Evolutionary conservation across 192 early-diverging fungal genomes (phyloP).

Genomic region (Coemansia sp.): DNA sequence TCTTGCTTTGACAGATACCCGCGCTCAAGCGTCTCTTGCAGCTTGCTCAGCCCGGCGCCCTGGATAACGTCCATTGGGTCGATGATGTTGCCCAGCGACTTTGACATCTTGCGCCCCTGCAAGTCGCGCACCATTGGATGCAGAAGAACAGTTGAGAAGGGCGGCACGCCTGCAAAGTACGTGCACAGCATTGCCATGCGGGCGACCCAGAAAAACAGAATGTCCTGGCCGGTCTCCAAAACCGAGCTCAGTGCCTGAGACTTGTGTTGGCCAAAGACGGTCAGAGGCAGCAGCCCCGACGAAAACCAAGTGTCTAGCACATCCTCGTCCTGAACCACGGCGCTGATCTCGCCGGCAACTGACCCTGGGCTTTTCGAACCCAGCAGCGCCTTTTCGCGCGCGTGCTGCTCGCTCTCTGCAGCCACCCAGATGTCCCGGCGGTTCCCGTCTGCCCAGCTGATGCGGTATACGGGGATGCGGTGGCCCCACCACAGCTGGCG

Average conservation of each 20-base stretch:
- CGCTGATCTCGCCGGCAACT: not conserved
- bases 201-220: conserved; percentile 98
- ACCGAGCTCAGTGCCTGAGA: conserved; percentile 64
- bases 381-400: conserved; percentile 36
- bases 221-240: conserved; percentile 95
- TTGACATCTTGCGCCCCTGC: conserved; percentile 80
- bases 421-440: conserved; percentile 36
- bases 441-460: conserved; percentile 56
- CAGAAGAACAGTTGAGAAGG: conserved; percentile 87
- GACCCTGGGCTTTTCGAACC: not conserved
- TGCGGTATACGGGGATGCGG: conserved; percentile 85
- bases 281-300: conserved; percentile 87
- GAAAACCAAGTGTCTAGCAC: conserved; percentile 99
- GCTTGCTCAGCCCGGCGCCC: conserved; percentile 60
- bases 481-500: conserved; percentile 99
- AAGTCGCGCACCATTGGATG: conserved; percentile 87
- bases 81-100: conserved; percentile 79
- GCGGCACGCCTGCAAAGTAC: conserved; percentile 75
- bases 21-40: conserved; percentile 67
- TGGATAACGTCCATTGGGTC: conserved; percentile 69
- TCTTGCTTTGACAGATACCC: conserved; percentile 80
- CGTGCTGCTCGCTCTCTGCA: conserved; percentile 30
- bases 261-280: conserved; percentile 59
- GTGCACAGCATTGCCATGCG: conserved; percentile 96
- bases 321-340: conserved; percentile 68